Base-by-base conservation (phyloP, 2,329 filamentous ascomycete species). In the Metarhizium brunneum region DNA sequence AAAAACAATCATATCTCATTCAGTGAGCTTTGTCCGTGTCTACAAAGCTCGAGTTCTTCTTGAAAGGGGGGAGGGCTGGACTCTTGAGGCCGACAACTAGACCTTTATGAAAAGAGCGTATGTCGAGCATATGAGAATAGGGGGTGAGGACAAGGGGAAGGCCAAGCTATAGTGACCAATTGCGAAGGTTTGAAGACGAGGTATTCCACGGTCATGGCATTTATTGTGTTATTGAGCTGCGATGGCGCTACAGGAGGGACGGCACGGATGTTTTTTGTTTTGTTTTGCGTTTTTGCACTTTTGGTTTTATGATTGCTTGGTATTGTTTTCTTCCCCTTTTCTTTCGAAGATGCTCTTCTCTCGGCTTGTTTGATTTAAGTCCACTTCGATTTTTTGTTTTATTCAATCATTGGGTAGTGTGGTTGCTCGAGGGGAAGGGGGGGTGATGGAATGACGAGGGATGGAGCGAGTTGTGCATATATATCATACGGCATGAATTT, bases 341-440 rank as follows among this genome's bases (percentile, higher is more conserved):
- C 18, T 29, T 8, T 29, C 45, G 7, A 14, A 30, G n/a, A 10
- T 6, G 13, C 14, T 40, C 38, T 40, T 30, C 38, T 40, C 38
- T 48, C 16, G 25, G 13, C 11, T 48, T 8, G 8, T 48, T 29
- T 48, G 7, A 6, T 29, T 30, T 30, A 2, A 2, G n/a, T 48
- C 25, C 30, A n/a, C 45, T 48, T 48, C 42, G n/a, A 16, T 45
- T 58, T 55, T 38, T 51, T 54, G 50, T 54, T 53, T 54, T 58
- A 53, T 53, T 56, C 49, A 18, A 49, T 53, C 45, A 54, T 61
- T 60, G 58, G 58, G 56, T 61, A 61, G 55, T 60, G 36, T 47
- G 16, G 20, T 48, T 42, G 40, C 38, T 36, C 38, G 47, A 18
- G n/a, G 7, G 49, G 29, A 6, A 5, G 13, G 16, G 13, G 43